Percentiles rank a stretch among this genome's conserved stretches.
These are phyloP conservation scores for Lipomyces anomalus DNA, from an alignment of 805 yeast species.

Conservation along the genomic window DNA sequence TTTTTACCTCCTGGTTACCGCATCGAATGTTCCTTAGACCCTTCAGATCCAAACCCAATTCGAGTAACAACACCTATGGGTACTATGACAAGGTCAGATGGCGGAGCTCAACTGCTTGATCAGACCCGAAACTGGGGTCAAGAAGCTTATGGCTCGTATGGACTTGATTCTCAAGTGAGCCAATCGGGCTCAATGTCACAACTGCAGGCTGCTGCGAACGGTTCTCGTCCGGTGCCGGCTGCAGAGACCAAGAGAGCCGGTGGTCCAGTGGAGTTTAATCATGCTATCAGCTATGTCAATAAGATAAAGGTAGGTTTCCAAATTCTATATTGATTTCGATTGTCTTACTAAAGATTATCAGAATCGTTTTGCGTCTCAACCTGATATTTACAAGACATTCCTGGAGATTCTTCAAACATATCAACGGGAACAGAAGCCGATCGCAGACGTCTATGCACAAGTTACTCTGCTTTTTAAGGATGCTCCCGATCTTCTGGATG, in stretches of 20 bases:
- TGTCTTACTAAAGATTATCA: conserved; percentile 4
- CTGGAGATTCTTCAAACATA: conserved; percentile 93
- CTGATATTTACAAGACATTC: conserved; percentile 91
- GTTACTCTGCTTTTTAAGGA: conserved; percentile 82
- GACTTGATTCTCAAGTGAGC: conserved; percentile 7
- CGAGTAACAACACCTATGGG: conserved; percentile 95
- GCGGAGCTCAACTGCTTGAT: conserved; percentile 33
- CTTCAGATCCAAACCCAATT: conserved; percentile 85
- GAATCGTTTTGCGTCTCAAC: conserved; percentile 86
- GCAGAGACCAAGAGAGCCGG: conserved; percentile 29
- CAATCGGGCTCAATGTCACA: conserved; percentile 16
- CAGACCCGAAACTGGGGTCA: conserved; percentile 18
- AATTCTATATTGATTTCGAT: background rate
- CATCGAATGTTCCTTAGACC: conserved; percentile 84
- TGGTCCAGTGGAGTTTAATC: conserved; percentile 89
- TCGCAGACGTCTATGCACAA: conserved; percentile 90
- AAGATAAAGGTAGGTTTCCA: conserved; percentile 55
- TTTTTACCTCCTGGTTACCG: conserved; percentile 93
- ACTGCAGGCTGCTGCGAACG: conserved; percentile 24
- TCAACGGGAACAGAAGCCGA: conserved; percentile 93
- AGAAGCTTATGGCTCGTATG: conserved; percentile 12
- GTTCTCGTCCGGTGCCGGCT: conserved; percentile 19
- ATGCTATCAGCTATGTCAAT: conserved; percentile 93
- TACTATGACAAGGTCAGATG: conserved; percentile 65
- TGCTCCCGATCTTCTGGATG: conserved; percentile 91